phyloP scores from a whole-genome alignment of 2,329 filamentous ascomycete genomes.

The Venturia oleaginea region DNA sequence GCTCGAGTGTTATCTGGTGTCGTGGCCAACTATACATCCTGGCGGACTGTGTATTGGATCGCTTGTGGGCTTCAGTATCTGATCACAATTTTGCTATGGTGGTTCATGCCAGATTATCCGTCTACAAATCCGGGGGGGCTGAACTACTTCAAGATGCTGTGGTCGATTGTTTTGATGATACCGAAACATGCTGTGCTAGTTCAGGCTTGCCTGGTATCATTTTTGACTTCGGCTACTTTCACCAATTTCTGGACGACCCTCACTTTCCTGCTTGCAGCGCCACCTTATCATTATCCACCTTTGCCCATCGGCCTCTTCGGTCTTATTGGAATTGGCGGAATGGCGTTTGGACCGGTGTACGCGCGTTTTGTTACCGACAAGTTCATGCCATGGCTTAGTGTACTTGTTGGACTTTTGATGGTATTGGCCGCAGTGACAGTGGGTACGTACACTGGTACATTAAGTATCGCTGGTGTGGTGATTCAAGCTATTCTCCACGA shows the following conservation, averaged over 20 bases:
- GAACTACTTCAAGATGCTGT: constrained; percentile 57
- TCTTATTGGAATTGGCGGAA: constrained; percentile 63
- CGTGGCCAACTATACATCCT: constrained; percentile 62
- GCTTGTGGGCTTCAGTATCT: constrained; percentile 61
- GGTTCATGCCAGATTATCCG: constrained; percentile 75
- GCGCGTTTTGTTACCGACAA: constrained; percentile 61
- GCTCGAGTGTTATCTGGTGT: constrained; percentile 69
- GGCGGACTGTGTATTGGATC: constrained; percentile 74
- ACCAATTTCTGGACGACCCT: constrained; percentile 66
- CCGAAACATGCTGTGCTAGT: constrained; percentile 58
- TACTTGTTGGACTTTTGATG: constrained; percentile 52
- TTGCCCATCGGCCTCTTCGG: constrained; percentile 69
- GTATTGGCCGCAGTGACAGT: constrained; percentile 54
- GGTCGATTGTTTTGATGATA: constrained; percentile 55
- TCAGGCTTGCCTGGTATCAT: constrained; percentile 58
- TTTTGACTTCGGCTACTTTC: constrained; percentile 53
- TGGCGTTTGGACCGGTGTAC: constrained; percentile 60
- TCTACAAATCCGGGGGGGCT: constrained; percentile 57
- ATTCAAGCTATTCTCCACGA: constrained; percentile 64
- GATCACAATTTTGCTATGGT: constrained; percentile 56
- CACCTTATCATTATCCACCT: constrained; percentile 59
- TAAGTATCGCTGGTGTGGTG: constrained; percentile 61
- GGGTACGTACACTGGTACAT: constrained; percentile 59
- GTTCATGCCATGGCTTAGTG: constrained; percentile 58
- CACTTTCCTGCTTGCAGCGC: constrained; percentile 65